Evolutionary conservation across 1,139 yeast species (phyloP), one percentile per base, ranked within the genome.

Genomic region (Geotrichum armillariae): DNA sequence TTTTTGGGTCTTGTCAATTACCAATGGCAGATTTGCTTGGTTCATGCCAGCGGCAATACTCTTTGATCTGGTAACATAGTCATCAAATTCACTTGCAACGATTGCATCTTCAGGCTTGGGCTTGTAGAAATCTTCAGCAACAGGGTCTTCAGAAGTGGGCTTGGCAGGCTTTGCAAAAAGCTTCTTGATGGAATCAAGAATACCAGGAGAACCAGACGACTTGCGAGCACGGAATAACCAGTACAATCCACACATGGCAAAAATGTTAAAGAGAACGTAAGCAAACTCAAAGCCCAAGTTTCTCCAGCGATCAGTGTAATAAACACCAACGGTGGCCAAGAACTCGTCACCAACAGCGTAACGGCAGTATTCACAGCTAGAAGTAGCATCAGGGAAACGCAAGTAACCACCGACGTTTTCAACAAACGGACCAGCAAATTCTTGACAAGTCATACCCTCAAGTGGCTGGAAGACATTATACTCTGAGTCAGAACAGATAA

Each of bases 321-420:
- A 65, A 47, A 79, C 72, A 44, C 75, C 73, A 50, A 79, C 65
- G 4, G 70, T 65, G 0, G 59, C 53, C 59, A 83, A 63, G 58
- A 71, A 82, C 43, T 79, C 75, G 61, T 80, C 82, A 39, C 84
- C 85, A 44, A 68, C 70, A 1, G 67, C 56, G 59, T 71, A 79
- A 31, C 69, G 62, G 66, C 91, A 84, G 64, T 78, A 82, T 11
- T 75, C 77, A 70, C 93, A 85, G 41, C 71, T 54, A 6, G 70
- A 49, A 3, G 81, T 76, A 27, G 77, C 80, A 25, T 68, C 58
- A 21, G 84, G 81, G 58, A 83, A 72, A 4, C 61, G 59, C 31
- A 84, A 60, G 59, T 82, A 81, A 32, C 91, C 93, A 22, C 72
- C 66, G 14, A 66, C 65, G 8, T 56, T 59, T 1, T 62, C 56